Evolutionary conservation across 768 basidiomycete genomes (phyloP), one percentile per base, ranked within the genome.

Genomic region (Sutorius australiensis): DNA sequence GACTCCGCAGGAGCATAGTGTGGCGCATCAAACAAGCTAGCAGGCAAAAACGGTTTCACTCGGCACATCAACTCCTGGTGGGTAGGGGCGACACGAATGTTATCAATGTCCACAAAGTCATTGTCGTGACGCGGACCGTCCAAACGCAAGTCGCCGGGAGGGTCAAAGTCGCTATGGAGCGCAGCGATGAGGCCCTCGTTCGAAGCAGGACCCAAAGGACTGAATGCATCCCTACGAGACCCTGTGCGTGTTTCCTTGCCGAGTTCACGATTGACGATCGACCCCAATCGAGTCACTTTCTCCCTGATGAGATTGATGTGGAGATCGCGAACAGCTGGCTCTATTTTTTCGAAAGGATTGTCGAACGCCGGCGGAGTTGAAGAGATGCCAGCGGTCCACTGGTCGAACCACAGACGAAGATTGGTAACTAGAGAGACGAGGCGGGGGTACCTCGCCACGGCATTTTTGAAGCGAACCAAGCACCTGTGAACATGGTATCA

Each of bases 41-140:
- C 80, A 0, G 89, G 89, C 0, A 91, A 67, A 61, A 79, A 89
- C 0, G 86, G 81, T 3, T 71, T 61, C 11, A 70, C 21, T 0
- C 63, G 67, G 17, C 71, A 80, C 40, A 79, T 64, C 8, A 92
- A 74, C 60, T 92, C 89, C 6, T 76, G 67, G 39, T 86, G 77
- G 0, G 89, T 90, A 0, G 89, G 89, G 0, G 83, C 80, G 43
- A 89, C 77, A n/a, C 80, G 73, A 40, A 91, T 86, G 2, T 80
- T 69, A 2, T 61, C 24, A 10, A 89, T 83, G 34, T 82, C 75
- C 24, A 67, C 62, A 41, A 67, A 72, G 58, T 89, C 87, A 50
- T 89, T 90, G 62, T 90, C 81, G 53, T 90, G 87, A 1, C 88
- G 77, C 0, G 77, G 74, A 0, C 84, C 84, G 0, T 71, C 75